These are phyloP conservation scores for Neopestalotiopsis rosae DNA, from an alignment of 2,329 filamentous ascomycete genomes.

Conservation along the genomic window DNA sequence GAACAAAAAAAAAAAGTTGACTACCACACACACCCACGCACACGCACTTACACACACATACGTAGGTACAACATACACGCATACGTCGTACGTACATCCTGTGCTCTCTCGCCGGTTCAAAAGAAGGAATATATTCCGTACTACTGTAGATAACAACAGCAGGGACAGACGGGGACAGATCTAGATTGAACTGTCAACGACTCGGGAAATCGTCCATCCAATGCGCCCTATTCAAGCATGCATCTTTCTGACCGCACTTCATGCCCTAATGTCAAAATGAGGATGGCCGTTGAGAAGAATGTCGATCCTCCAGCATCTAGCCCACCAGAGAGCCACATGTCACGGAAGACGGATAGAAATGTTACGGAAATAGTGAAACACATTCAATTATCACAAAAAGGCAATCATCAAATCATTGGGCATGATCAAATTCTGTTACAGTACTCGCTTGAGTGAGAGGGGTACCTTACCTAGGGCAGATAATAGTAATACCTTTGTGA, in stretches of 20 bases:
- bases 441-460: background rate
- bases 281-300: constrained; percentile 8
- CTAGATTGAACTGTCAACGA: background rate
- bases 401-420: background rate
- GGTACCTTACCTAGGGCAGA: background rate
- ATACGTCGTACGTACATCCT: background rate
- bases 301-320: constrained; percentile 7
- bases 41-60: background rate
- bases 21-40: background rate
- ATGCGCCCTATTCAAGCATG: background rate
- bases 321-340: background rate
- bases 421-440: background rate
- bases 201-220: background rate
- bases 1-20: background rate
- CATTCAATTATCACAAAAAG: background rate
- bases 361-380: constrained; percentile 3
- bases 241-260: constrained; percentile 9
- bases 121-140: background rate
- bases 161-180: background rate
- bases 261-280: constrained; percentile 4
- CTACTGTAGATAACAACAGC: background rate
- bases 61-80: background rate
- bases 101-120: background rate
- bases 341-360: constrained; percentile 3
- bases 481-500: background rate